Conservation (phyloP, 2,329 filamentous ascomycete genomes). For the Fusarium subtropicale region DNA sequence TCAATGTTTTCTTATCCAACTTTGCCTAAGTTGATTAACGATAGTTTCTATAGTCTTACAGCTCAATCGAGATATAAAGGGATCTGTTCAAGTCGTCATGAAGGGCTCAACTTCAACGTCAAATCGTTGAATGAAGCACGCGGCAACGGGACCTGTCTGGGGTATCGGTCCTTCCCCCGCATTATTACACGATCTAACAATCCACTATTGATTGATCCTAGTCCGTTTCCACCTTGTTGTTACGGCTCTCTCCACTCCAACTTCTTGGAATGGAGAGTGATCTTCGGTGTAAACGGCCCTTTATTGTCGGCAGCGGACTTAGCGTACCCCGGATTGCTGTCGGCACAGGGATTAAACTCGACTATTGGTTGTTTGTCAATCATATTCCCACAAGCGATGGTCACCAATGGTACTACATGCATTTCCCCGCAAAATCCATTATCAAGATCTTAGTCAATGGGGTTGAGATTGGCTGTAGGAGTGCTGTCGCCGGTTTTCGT, state of each 20-base stretch:
- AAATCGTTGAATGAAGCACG: neutral
- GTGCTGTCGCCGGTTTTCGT: neutral
- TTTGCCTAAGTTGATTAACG: no score
- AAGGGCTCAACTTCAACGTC: no score
- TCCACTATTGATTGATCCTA: neutral
- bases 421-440: neutral
- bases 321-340: neutral
- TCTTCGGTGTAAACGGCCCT: neutral
- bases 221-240: neutral
- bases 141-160: neutral
- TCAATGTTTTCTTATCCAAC: no score
- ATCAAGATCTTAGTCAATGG: neutral
- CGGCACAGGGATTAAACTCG: accelerated
- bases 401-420: neutral
- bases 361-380: neutral
- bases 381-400: neutral
- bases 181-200: accelerated
- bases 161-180: neutral
- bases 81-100: no score
- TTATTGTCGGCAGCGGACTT: neutral
- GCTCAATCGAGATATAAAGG: no score
- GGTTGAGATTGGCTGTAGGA: neutral
- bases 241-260: neutral
- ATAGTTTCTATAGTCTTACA: no score
- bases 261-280: neutral